phyloP scores from a whole-genome alignment of 148 eudicot genomes.

The Cornus suecica region DNA sequence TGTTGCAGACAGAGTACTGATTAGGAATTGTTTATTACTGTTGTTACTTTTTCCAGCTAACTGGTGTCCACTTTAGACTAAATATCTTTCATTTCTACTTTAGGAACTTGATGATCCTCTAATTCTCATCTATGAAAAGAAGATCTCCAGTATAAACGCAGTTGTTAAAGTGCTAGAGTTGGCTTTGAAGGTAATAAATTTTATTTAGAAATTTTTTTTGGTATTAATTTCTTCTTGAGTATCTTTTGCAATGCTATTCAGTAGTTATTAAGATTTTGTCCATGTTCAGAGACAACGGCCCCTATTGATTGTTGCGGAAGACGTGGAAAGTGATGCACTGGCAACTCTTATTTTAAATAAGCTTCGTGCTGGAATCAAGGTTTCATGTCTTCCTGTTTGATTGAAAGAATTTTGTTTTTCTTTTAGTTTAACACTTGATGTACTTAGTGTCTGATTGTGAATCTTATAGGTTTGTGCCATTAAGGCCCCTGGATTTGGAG shows the following conservation, averaged over 20 bases:
- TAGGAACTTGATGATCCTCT: conserved; percentile 74
- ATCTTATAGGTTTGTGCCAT: conserved; percentile 71
- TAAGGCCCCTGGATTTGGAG: conserved; percentile 97
- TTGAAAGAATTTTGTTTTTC: background rate
- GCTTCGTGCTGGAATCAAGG: conserved; percentile 97
- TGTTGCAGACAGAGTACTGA: background rate
- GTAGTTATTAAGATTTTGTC: background rate
- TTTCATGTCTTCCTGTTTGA: conserved; percentile 10
- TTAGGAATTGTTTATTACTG: background rate
- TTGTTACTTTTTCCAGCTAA: background rate
- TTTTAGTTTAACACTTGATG: background rate
- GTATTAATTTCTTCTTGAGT: background rate
- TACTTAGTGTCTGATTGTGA: too few relatives aligned
- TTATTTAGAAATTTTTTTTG: background rate
- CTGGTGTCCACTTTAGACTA: background rate
- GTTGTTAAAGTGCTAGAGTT: conserved; percentile 73
- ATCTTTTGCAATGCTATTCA: background rate
- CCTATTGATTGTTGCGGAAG: conserved; percentile 63
- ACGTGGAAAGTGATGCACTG: conserved; percentile 68
- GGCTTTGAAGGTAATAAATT: conserved; percentile 72
- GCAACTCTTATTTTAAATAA: conserved; percentile 86
- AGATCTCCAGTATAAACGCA: conserved; percentile 56
- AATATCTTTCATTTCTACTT: background rate
- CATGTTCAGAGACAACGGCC: conserved; percentile 65
- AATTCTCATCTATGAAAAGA: conserved; percentile 63